Conservation (phyloP, 2,329 filamentous ascomycete genomes). For the Neopestalotiopsis sp. region DNA sequence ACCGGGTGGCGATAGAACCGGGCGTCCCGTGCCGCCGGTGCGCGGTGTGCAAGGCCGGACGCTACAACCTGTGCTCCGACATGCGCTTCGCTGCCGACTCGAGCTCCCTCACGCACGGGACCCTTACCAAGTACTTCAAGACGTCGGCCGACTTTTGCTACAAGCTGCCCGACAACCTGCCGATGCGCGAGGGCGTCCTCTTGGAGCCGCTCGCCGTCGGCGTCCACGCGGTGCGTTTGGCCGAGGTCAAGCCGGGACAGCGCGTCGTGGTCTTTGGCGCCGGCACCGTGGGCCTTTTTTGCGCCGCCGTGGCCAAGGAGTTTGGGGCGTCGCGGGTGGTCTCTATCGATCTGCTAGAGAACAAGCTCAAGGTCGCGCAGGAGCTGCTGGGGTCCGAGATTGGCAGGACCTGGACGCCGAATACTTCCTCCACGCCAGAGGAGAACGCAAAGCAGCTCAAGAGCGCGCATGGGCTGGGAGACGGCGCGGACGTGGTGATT, state of each 20-base stretch:
- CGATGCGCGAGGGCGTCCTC: conserved; percentile 84
- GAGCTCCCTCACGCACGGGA: conserved; percentile 92
- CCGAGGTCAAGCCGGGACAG: conserved; percentile 73
- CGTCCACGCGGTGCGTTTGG: conserved; percentile 83
- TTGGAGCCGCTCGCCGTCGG: conserved; percentile 89
- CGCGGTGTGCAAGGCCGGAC: conserved; percentile 76
- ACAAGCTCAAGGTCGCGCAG: conserved; percentile 79
- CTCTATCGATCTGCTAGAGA: conserved; percentile 82
- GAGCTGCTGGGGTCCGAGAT: conserved; percentile 75
- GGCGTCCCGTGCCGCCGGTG: conserved; percentile 86
- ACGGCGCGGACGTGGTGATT: conserved; percentile 78
- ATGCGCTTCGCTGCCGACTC: conserved; percentile 81
- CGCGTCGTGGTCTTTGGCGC: conserved; percentile 85
- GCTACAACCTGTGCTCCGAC: conserved; percentile 87
- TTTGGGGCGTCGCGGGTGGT: conserved; percentile 85
- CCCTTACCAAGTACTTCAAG: conserved; percentile 83
- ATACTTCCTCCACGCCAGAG: conserved; percentile 59
- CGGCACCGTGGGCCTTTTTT: conserved; percentile 86
- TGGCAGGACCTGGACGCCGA: conserved; percentile 62
- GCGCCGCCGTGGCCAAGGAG: conserved; percentile 82
- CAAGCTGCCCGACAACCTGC: conserved; percentile 81
- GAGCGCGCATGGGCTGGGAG: conserved; percentile 65
- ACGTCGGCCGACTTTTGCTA: conserved; percentile 92
- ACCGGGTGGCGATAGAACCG: conserved; percentile 89
- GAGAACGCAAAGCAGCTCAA: conserved; percentile 77